Conservation (phyloP, 257 asterid species). For the Solanum bulbocastanum region DNA sequence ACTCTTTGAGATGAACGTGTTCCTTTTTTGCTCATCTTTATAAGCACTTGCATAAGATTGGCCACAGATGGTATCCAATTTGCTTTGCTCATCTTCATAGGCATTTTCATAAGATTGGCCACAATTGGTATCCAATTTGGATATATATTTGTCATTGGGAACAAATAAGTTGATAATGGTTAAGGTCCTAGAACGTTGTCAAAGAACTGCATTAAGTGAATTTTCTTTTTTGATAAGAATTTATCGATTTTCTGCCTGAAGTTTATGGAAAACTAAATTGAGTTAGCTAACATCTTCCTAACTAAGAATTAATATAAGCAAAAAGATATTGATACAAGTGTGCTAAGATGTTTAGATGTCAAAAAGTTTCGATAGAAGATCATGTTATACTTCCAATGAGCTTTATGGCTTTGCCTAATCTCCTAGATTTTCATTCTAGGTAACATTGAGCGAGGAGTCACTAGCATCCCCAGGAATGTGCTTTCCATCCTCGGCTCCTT, state of each 20-base stretch:
- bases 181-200: neutral
- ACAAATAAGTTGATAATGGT: neutral
- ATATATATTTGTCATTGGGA: neutral
- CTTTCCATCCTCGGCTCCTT: constrained; percentile 52
- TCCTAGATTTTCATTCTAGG: constrained; percentile 36
- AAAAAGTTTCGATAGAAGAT: neutral
- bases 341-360: neutral
- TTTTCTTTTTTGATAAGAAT: neutral
- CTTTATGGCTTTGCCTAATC: constrained; percentile 3
- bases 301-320: neutral
- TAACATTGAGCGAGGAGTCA: constrained; percentile 41
- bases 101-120: neutral
- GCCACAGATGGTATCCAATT: neutral
- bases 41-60: neutral
- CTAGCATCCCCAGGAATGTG: constrained; percentile 28
- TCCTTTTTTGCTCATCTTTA: neutral
- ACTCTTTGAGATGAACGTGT: neutral
- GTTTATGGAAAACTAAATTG: neutral
- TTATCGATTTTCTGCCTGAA: neutral
- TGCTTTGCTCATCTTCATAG: neutral
- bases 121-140: neutral
- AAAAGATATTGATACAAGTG: neutral
- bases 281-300: neutral
- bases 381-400: neutral
- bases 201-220: neutral